Evolutionary conservation across 139 green algal species (phyloP).

Genomic region (Yamagishiella unicocca): DNA sequence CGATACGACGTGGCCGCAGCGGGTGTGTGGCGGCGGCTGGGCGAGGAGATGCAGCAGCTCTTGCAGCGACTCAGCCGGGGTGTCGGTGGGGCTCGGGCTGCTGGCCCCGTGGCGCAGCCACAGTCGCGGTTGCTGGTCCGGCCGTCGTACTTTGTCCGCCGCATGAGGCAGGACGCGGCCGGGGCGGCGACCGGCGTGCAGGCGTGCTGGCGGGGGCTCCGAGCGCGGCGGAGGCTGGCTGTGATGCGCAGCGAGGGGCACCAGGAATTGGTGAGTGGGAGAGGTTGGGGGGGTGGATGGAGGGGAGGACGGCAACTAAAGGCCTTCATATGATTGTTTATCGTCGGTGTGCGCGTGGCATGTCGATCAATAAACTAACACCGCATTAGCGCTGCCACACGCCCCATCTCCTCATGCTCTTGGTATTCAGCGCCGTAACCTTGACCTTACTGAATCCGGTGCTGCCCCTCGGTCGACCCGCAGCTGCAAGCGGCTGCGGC

Average conservation of each 20-base stretch:
- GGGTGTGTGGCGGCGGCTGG: neutral
- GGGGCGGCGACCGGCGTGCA: neutral
- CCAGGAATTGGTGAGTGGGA: no score
- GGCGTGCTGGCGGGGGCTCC: constrained; percentile 5
- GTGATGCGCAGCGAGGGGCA: neutral
- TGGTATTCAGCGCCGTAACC: no score
- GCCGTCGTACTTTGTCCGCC: constrained; percentile 8
- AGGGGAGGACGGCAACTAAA: no score
- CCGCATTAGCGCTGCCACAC: no score
- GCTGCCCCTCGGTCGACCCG: no score
- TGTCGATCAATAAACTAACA: no score
- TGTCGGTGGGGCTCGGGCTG: no score
- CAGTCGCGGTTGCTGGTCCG: neutral
- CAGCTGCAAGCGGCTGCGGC: neutral
- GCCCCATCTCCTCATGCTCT: no score
- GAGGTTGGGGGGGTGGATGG: no score
- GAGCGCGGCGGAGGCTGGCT: neutral
- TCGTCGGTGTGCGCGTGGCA: no score
- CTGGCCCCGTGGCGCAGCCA: neutral
- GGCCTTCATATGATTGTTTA: no score
- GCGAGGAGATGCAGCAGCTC: neutral
- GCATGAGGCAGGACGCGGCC: neutral
- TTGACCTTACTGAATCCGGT: no score
- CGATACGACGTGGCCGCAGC: neutral
- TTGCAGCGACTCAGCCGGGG: neutral